A percentile compares a stretch with the other conserved stretches of the same genome.
Conservation (phyloP, 2,329 filamentous ascomycete species). For the Alternaria brassicae region DNA sequence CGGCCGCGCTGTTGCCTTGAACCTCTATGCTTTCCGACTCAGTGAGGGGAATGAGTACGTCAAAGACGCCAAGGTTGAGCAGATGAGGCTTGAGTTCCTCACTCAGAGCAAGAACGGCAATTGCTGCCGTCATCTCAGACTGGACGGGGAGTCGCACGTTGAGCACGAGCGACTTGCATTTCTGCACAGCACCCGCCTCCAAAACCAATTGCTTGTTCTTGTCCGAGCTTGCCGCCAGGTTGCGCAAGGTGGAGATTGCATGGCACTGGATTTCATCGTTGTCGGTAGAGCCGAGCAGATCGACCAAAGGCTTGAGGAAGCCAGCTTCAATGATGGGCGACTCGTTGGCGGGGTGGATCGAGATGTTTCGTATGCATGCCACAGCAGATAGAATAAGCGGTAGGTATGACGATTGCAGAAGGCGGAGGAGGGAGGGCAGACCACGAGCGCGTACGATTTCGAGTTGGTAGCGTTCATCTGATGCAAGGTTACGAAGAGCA, state of each 20-base stretch:
- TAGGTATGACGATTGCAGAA: constrained; percentile 93
- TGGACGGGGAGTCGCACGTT: constrained; percentile 94
- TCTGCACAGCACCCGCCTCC: constrained; percentile 94
- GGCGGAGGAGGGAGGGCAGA: constrained; percentile 81
- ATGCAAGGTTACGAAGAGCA: constrained; percentile 91
- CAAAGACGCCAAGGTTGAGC: constrained; percentile 90
- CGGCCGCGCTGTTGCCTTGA: constrained; percentile 96
- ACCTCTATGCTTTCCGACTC: constrained; percentile 97
- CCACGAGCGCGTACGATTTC: constrained; percentile 93
- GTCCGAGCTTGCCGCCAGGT: constrained; percentile 94
- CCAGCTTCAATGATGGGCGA: constrained; percentile 98
- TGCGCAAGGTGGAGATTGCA: constrained; percentile 94
- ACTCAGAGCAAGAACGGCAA: constrained; percentile 92
- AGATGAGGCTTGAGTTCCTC: constrained; percentile 95
- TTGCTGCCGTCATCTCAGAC: constrained; percentile 99
- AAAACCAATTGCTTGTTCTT: constrained; percentile 97
- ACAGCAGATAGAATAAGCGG: constrained; percentile 96
- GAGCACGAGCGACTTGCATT: constrained; percentile 96
- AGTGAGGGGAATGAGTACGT: constrained; percentile 93
- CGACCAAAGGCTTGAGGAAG: constrained; percentile 91
- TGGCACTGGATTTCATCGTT: constrained; percentile 99
- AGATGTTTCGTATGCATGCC: constrained; percentile 98
- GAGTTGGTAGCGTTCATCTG: constrained; percentile 97
- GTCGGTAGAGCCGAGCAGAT: constrained; percentile 91
- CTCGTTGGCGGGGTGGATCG: constrained; percentile 96